Evolutionary conservation across 2,329 filamentous ascomycete genomes (phyloP).

Genomic region (Coniochaeta ligniaria): DNA sequence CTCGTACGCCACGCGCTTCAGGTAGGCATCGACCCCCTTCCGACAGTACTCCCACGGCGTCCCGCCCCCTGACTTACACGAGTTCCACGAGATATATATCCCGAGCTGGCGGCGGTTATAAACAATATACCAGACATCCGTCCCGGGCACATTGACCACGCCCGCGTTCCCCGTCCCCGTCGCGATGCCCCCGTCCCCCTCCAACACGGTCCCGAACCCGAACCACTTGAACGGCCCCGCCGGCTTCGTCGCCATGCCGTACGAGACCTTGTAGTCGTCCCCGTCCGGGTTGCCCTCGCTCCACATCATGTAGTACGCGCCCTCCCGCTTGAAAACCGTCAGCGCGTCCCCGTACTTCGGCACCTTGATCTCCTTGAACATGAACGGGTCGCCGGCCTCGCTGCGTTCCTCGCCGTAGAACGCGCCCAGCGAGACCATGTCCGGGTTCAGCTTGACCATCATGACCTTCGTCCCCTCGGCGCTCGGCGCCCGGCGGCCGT

Average conservation of each 20-base stretch:
- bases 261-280: conserved; percentile 4
- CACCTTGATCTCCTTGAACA: not conserved
- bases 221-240: conserved; percentile 2
- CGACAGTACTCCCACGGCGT: not conserved
- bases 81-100: not conserved
- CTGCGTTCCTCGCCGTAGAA: not conserved
- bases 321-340: conserved; percentile 6
- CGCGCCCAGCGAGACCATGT: conserved; percentile 5
- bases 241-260: conserved; percentile 4
- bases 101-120: conserved; percentile 4
- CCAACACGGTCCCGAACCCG: conserved; percentile 2
- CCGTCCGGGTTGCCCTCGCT: conserved; percentile 5
- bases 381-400: not conserved
- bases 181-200: conserved; percentile 2
- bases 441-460: conserved; percentile 3
- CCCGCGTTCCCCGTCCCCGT: conserved; percentile 5
- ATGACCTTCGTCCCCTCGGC: not conserved
- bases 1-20: conserved; percentile 3
- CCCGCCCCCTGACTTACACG: not conserved
- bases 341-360: conserved; percentile 3
- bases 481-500: not conserved
- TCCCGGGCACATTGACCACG: conserved; percentile 6
- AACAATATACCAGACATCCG: conserved; percentile 7
- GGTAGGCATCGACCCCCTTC: not conserved
- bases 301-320: conserved; percentile 8